These are phyloP conservation scores for Xylariaceae sp. DNA, from an alignment of 2,329 filamentous ascomycete species.

Conservation along the genomic window DNA sequence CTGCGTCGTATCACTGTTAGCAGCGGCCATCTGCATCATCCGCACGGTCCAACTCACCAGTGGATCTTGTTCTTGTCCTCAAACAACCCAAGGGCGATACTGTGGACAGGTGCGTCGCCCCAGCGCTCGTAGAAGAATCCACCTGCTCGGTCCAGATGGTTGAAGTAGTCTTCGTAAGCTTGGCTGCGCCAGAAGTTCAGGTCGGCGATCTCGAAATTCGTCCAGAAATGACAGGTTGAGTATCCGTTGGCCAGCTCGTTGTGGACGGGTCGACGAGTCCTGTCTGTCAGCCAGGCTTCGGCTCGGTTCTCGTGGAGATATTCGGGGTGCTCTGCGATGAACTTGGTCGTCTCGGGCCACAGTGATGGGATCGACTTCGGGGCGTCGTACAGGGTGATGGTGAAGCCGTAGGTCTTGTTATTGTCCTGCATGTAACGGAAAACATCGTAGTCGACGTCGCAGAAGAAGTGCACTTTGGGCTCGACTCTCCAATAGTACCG, in stretches of 20 bases:
- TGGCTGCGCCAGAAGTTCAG: slow-evolving; percentile 89
- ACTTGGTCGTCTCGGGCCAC: slow-evolving; percentile 95
- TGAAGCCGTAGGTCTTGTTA: slow-evolving; percentile 99
- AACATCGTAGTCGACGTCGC: slow-evolving; percentile 95
- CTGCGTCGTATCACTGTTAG: slow-evolving; percentile 41
- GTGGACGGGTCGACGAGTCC: slow-evolving; percentile 68
- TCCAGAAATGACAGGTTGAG: slow-evolving; percentile 99
- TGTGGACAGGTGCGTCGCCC: slow-evolving; percentile 97
- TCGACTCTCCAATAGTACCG: slow-evolving; percentile 99
- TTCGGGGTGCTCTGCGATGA: slow-evolving; percentile 76
- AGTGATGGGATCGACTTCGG: slow-evolving; percentile 79
- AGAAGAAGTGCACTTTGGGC: slow-evolving; percentile 98
- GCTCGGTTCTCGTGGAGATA: slow-evolving; percentile 81
- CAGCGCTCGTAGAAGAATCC: slow-evolving; percentile 99
- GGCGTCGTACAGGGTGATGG: slow-evolving; percentile 92
- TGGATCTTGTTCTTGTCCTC: slow-evolving; percentile 88
- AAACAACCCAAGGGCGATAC: slow-evolving; percentile 85
- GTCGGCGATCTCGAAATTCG: slow-evolving; percentile 94
- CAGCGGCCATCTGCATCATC: background rate
- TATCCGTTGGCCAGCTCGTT: slow-evolving; percentile 82
- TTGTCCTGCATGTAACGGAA: slow-evolving; percentile 97
- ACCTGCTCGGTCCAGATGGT: slow-evolving; percentile 86
- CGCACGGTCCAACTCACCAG: slow-evolving; percentile 56
- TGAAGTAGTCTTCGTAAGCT: slow-evolving; percentile 91
- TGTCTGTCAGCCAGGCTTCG: slow-evolving; percentile 80